phyloP scores from a whole-genome alignment of 352 stramenopile genomes.

The Pythium guiyangense region DNA sequence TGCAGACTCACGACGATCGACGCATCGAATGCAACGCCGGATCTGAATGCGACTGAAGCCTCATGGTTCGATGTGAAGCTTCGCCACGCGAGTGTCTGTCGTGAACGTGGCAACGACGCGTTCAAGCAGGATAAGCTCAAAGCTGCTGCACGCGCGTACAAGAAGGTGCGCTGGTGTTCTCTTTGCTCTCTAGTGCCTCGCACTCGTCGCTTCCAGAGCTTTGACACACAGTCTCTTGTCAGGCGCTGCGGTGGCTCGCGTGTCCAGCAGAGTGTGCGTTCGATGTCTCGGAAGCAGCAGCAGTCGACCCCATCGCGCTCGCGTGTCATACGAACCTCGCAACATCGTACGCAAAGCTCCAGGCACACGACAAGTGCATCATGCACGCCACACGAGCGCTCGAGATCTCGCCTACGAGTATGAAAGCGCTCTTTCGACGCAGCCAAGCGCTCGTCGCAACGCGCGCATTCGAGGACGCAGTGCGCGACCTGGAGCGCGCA shows the following conservation, averaged over 20 bases:
- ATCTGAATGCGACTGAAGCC: neutral
- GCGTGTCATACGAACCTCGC: conserved; percentile 60
- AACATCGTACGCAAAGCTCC: conserved; percentile 52
- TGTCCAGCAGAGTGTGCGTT: conserved; percentile 39
- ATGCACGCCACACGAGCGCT: conserved; percentile 44
- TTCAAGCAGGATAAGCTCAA: conserved; percentile 39
- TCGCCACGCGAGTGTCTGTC: conserved; percentile 33
- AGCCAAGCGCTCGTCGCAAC: conserved; percentile 50
- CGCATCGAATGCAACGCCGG: too few species aligned
- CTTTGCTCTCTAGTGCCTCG: neutral
- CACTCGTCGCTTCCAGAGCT: too few species aligned
- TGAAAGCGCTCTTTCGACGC: conserved; percentile 63
- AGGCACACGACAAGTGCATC: conserved; percentile 36
- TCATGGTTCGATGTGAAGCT: conserved; percentile 55
- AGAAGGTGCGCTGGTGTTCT: conserved; percentile 9
- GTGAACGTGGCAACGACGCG: conserved; percentile 42
- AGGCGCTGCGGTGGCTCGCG: conserved; percentile 52
- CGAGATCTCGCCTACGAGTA: conserved; percentile 30
- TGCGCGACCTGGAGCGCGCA: conserved; percentile 43
- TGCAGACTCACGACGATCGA: conserved; percentile 5
- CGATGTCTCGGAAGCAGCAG: conserved; percentile 25
- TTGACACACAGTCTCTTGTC: neutral
- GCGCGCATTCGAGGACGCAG: conserved; percentile 54
- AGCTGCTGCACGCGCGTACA: conserved; percentile 38
- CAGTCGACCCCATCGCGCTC: conserved; percentile 28